phyloP scores from a whole-genome alignment of 345 rosid genomes.

The Theobroma cacao region DNA sequence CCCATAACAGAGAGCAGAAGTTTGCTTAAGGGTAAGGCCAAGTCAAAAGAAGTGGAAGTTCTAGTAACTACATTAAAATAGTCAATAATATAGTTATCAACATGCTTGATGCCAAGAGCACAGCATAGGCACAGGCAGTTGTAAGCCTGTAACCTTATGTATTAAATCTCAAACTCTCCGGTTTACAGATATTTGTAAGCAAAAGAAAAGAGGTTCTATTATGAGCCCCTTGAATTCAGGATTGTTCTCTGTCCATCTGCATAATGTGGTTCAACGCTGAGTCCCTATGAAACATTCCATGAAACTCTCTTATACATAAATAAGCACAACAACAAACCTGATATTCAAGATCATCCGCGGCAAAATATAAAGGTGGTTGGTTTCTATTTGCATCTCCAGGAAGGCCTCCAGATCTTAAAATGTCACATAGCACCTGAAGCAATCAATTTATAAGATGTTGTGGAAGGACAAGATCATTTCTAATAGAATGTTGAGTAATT shows the following conservation, averaged over 20 bases:
- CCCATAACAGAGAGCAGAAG: neutral
- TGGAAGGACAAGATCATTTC: neutral
- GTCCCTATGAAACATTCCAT: neutral
- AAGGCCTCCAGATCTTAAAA: slow-evolving; percentile 45
- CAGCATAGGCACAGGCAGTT: neutral
- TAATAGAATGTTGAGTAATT: neutral
- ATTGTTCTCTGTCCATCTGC: neutral
- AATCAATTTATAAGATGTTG: slow-evolving; percentile 5
- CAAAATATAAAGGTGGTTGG: slow-evolving; percentile 43
- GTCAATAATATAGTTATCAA: neutral
- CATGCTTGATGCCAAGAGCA: neutral
- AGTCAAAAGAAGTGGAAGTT: slow-evolving; percentile 2
- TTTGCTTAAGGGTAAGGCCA: neutral
- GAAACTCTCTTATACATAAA: neutral
- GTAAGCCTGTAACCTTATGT: neutral
- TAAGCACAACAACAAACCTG: slow-evolving; percentile 31
- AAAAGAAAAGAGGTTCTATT: neutral
- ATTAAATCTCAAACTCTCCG: neutral
- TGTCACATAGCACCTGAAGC: slow-evolving; percentile 41
- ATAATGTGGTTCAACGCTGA: neutral
- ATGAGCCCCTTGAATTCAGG: neutral
- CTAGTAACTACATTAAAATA: neutral
- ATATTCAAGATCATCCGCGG: slow-evolving; percentile 55
- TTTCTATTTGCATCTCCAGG: slow-evolving; percentile 29
- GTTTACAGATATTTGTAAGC: neutral